Evolutionary conservation across 495 filamentous ascomycete species (phyloP), one percentile per base, ranked within the genome.

Genomic region (Penicillium bovifimosum): DNA sequence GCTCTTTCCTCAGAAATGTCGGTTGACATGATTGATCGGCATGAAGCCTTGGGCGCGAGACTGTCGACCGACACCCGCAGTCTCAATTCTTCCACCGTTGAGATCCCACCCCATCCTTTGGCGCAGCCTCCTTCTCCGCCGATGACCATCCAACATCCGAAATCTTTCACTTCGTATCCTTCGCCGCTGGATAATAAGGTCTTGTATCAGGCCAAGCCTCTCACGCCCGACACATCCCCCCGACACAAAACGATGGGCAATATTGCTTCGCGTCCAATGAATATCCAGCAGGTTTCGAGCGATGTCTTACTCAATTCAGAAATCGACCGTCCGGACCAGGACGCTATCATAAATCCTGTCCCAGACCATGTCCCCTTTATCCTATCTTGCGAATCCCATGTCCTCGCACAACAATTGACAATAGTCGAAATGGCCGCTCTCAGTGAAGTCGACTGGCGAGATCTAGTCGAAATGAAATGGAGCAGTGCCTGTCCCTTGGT

Each of bases 381-480:
- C 38, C 81, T 97, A 14, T 87, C 91, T 0, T 96, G 93, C 56
- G 90, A 95, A 66, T 93, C 91, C 9, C 86, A 91, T 47, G 73
- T 87, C 17, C 77, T 99, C 34, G 93, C 95, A 6, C 87, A 97
- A 67, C 95, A 97, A 66, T 86, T 97, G 59, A 96, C 91, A 0
- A 74, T 99, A 36, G 88, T 99, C 47, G 95, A 99, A 67, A 95
- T 95, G 72, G 91, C 96, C 61, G 95, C 95, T 0, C 71, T 99
- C 41, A 90, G 91, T 57, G 95, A 97, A 61, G 86, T 99, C 46
- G 91, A 96, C 70, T 99, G 95, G 95, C 90, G 86, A 63, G 95
- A 99, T 62, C 76, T 99, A 41, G 90, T 99, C 46, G 90, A 96
- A 28, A 87, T 99, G 80, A 82, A 82, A 50, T 96, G 91, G 91